These are phyloP conservation scores for Blastomyces emzantsi DNA, from an alignment of 2,329 filamentous ascomycete genomes.

Conservation along the genomic window DNA sequence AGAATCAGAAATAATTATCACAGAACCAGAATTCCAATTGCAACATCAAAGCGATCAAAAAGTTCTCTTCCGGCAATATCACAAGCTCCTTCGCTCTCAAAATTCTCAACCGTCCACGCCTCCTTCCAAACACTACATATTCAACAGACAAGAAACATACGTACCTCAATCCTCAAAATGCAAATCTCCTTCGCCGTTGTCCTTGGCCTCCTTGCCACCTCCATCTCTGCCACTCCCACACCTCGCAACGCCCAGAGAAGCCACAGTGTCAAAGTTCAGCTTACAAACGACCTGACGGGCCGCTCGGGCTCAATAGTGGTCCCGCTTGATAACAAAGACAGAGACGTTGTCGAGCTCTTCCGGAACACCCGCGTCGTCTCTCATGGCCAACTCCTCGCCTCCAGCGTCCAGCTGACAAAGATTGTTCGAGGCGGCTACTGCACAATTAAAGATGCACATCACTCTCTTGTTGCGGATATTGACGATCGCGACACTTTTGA, in stretches of 20 bases:
- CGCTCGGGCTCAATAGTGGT: neutral
- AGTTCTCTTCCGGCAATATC: neutral
- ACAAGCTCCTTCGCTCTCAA: neutral
- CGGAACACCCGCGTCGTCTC: neutral
- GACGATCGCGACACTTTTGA: neutral
- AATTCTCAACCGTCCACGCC: neutral
- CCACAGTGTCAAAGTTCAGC: neutral
- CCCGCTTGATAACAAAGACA: neutral
- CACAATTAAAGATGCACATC: neutral
- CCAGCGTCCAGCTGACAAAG: neutral
- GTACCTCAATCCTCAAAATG: slow-evolving; percentile 3
- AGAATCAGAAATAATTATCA: neutral
- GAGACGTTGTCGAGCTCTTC: neutral
- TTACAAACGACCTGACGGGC: neutral
- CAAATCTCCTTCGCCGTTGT: neutral
- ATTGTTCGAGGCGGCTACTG: neutral
- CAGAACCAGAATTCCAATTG: neutral
- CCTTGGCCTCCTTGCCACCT: neutral
- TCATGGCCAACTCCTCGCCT: neutral
- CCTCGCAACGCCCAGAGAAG: neutral
- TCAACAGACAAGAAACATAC: neutral
- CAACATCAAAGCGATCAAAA: neutral
- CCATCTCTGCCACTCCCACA: neutral
- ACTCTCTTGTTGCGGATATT: neutral
- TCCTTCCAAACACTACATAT: neutral